Conservation (phyloP, 768 basidiomycete species). For the Psilocybe subaeruginosa region DNA sequence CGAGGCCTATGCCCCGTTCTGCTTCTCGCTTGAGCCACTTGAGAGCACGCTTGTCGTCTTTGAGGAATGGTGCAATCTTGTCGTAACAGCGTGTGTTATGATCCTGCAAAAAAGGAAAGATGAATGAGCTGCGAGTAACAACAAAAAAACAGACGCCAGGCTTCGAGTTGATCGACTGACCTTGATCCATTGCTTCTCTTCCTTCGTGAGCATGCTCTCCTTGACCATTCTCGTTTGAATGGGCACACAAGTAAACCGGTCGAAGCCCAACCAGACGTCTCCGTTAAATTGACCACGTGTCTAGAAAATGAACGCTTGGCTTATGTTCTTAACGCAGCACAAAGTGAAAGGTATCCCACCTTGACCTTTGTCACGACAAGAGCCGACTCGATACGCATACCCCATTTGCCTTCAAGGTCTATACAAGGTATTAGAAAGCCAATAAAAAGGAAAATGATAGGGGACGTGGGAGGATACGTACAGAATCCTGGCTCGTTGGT, state of each 20-base stretch:
- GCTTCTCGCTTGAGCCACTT: slow-evolving; percentile 82
- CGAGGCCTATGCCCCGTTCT: slow-evolving; percentile 75
- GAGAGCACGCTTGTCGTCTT: slow-evolving; percentile 78
- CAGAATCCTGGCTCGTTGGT: slow-evolving; percentile 96
- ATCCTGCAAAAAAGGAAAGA: slow-evolving; percentile 46
- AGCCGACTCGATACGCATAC: slow-evolving; percentile 92
- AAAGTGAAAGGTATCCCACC: slow-evolving; percentile 34
- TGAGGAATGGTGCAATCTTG: slow-evolving; percentile 64
- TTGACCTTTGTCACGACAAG: slow-evolving; percentile 69
- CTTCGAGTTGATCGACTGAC: slow-evolving; percentile 33
- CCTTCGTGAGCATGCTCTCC: slow-evolving; percentile 78
- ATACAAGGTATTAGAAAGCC: slow-evolving; percentile 17
- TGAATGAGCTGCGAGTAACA: not conserved
- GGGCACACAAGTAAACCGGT: slow-evolving; percentile 91
- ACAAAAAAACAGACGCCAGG: not conserved
- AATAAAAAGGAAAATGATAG: slow-evolving; percentile 14
- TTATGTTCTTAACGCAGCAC: slow-evolving; percentile 3
- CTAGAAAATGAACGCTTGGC: slow-evolving; percentile 33
- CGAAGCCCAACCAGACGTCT: slow-evolving; percentile 85
- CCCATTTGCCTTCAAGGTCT: slow-evolving; percentile 83
- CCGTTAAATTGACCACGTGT: slow-evolving; percentile 75
- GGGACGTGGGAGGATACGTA: slow-evolving; percentile 39
- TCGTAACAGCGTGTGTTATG: slow-evolving; percentile 80
- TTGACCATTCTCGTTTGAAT: slow-evolving; percentile 92
- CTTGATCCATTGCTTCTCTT: slow-evolving; percentile 88